These are phyloP conservation scores for Gossypium rotundifolium DNA, from an alignment of 345 rosid species.

Conservation along the genomic window DNA sequence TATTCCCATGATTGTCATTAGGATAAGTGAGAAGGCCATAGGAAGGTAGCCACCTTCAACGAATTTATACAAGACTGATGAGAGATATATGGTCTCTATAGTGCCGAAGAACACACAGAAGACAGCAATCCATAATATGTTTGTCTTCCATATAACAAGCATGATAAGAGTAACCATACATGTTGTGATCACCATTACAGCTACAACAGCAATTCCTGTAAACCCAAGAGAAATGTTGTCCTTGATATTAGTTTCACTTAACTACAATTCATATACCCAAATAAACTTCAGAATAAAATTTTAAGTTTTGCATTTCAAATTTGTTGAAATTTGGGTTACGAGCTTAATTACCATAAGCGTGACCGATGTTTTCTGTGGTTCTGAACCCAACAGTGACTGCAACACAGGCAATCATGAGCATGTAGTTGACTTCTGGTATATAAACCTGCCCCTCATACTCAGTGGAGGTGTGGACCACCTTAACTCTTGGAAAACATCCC, in stretches of 20 bases:
- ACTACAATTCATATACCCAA: no score
- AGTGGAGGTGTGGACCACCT: slow-evolving; percentile 68
- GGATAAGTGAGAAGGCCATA: slow-evolving; percentile 25
- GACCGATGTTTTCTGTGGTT: slow-evolving; percentile 55
- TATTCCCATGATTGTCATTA: slow-evolving; percentile 40
- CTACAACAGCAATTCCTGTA: slow-evolving; percentile 54
- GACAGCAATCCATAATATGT: slow-evolving; percentile 22
- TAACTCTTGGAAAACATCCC: slow-evolving; percentile 76
- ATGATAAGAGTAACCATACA: slow-evolving; percentile 40
- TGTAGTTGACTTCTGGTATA: slow-evolving; percentile 75
- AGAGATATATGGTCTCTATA: slow-evolving; percentile 30
- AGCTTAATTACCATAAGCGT: slow-evolving; percentile 60
- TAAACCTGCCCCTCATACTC: slow-evolving; percentile 82
- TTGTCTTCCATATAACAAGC: slow-evolving; percentile 55
- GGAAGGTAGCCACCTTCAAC: slow-evolving; percentile 52
- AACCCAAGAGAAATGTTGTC: background rate
- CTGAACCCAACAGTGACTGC: slow-evolving; percentile 41
- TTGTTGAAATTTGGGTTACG: background rate
- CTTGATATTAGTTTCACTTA: background rate
- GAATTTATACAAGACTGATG: slow-evolving; percentile 47
- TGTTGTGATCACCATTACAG: slow-evolving; percentile 49
- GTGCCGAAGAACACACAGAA: slow-evolving; percentile 25
- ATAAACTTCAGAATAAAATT: background rate
- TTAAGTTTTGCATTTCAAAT: background rate
- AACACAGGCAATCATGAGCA: slow-evolving; percentile 67